A percentile compares a stretch with the other conserved stretches of the same genome.
Conservation (phyloP, 768 basidiomycete species). For the Hortiboletus flavorubellus region DNA sequence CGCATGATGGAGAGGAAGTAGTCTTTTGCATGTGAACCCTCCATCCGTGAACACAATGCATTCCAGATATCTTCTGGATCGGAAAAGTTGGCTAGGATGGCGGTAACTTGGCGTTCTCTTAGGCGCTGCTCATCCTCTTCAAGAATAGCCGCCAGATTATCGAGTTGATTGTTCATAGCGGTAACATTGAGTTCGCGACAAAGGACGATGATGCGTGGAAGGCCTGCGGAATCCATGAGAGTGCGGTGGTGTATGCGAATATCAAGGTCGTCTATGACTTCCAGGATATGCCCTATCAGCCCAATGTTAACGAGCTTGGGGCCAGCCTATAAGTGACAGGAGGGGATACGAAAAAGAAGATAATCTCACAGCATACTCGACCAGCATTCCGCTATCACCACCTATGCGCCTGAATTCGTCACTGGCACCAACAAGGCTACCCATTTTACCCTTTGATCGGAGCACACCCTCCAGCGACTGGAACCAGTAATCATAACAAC, state of each 20-base stretch:
- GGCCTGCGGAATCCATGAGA: constrained; percentile 86
- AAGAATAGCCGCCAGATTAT: constrained; percentile 54
- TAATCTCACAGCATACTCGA: constrained; percentile 79
- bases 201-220: constrained; percentile 67
- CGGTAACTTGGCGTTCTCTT: constrained; percentile 70
- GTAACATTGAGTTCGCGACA: constrained; percentile 64
- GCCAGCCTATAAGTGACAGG: constrained; percentile 11
- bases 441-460: constrained; percentile 89
- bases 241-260: constrained; percentile 82
- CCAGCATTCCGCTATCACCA: constrained; percentile 63
- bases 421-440: constrained; percentile 91
- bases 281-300: constrained; percentile 67
- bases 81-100: constrained; percentile 70
- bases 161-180: constrained; percentile 63
- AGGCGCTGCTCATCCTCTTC: constrained; percentile 75
- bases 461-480: constrained; percentile 72
- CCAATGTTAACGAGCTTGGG: constrained; percentile 53
- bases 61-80: constrained; percentile 87
- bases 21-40: constrained; percentile 73
- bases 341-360: not conserved
- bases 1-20: constrained; percentile 94
- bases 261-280: constrained; percentile 70
- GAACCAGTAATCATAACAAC: constrained; percentile 87
- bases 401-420: constrained; percentile 76
- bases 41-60: constrained; percentile 72